These are phyloP conservation scores for Yamadazyma atmosphaerica DNA, from an alignment of 1,139 yeast genomes.

Conservation along the genomic window DNA sequence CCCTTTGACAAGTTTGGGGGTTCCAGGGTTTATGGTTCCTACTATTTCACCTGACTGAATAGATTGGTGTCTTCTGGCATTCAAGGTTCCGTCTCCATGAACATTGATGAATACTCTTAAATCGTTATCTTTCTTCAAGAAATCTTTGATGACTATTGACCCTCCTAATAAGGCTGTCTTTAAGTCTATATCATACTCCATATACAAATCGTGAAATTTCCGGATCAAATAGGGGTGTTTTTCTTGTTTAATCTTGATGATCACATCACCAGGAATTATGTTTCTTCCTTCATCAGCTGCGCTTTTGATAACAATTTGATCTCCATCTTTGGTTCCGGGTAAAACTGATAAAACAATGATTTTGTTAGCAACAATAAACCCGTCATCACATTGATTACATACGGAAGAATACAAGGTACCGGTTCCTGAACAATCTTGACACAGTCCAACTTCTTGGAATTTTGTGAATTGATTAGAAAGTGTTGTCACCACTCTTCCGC, in stretches of 20 bases:
- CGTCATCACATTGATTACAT: slow-evolving; percentile 35
- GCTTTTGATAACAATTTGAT: slow-evolving; percentile 50
- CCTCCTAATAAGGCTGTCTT: slow-evolving; percentile 61
- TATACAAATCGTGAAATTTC: slow-evolving; percentile 47
- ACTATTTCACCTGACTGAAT: slow-evolving; percentile 47
- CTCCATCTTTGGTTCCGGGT: slow-evolving; percentile 56
- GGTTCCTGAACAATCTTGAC: slow-evolving; percentile 37
- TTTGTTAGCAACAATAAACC: slow-evolving; percentile 45
- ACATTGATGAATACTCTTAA: slow-evolving; percentile 41
- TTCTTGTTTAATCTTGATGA: slow-evolving; percentile 42
- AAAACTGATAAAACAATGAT: slow-evolving; percentile 51
- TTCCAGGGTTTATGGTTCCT: slow-evolving; percentile 45
- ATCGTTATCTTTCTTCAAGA: slow-evolving; percentile 42
- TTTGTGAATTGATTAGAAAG: slow-evolving; percentile 32
- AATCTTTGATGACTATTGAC: slow-evolving; percentile 39
- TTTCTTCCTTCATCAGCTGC: slow-evolving; percentile 66
- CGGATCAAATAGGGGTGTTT: slow-evolving; percentile 47
- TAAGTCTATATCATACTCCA: slow-evolving; percentile 48
- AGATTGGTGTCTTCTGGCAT: slow-evolving; percentile 20
- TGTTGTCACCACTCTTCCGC: slow-evolving; percentile 36
- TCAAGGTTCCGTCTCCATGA: slow-evolving; percentile 32
- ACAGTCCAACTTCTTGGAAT: slow-evolving; percentile 35
- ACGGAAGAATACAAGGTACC: slow-evolving; percentile 22
- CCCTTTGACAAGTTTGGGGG: slow-evolving; percentile 49
- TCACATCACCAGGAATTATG: slow-evolving; percentile 65